phyloP scores from a whole-genome alignment of 768 basidiomycete species.

The Hericium rajendrae region DNA sequence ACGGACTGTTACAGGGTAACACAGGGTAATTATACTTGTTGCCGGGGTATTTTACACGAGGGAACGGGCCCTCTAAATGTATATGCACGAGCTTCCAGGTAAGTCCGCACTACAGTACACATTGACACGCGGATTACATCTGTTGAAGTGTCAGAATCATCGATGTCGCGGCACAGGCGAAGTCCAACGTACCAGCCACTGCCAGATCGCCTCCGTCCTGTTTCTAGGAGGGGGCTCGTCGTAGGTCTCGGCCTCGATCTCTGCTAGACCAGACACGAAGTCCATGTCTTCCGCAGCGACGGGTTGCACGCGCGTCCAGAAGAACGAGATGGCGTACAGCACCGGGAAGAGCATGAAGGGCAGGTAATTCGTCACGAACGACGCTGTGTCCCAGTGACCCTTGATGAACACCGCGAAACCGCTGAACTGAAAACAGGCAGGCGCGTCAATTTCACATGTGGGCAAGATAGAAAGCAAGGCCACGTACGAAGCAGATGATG shows the following conservation, averaged over 20 bases:
- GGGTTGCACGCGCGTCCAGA: conserved; percentile 39
- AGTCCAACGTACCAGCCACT: conserved; percentile 46
- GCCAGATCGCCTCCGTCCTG: conserved; percentile 61
- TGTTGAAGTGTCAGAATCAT: background rate
- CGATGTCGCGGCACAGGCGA: background rate
- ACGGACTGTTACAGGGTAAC: too few relatives aligned
- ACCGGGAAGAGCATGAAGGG: conserved; percentile 60
- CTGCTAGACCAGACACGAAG: conserved; percentile 48
- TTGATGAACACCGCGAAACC: conserved; percentile 44
- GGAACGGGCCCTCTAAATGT: too few relatives aligned
- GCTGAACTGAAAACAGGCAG: conserved; percentile 32
- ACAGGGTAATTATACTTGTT: too few relatives aligned
- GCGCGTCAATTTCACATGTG: conserved; percentile 12
- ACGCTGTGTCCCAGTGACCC: conserved; percentile 43
- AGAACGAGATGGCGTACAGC: conserved; percentile 51
- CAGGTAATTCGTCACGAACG: conserved; percentile 77
- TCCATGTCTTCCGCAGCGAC: conserved; percentile 68
- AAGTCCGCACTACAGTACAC: too few relatives aligned
- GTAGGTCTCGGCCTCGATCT: conserved; percentile 27
- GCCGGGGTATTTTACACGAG: too few relatives aligned
- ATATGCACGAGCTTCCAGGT: too few relatives aligned
- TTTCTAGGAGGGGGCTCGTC: conserved; percentile 68
- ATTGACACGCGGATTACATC: background rate
- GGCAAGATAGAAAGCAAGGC: background rate
- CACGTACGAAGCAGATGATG: conserved; percentile 52